A percentile compares a stretch with the other conserved stretches of the same genome.
Conservation (phyloP, 306 rosid species). For the Fragaria vesca region DNA sequence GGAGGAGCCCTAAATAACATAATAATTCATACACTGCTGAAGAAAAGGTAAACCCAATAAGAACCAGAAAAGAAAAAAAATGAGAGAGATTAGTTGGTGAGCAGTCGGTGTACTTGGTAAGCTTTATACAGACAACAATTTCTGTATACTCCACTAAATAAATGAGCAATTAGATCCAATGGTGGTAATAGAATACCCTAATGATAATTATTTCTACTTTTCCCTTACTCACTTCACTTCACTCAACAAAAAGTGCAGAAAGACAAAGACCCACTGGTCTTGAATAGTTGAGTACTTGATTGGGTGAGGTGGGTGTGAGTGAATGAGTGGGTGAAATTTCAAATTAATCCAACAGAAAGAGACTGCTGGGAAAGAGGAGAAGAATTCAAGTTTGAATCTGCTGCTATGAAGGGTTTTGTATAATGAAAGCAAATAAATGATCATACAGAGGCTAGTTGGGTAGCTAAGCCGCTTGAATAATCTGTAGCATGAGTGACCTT, state of each 20-base stretch:
- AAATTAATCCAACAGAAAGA: conserved; percentile 32
- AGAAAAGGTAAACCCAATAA: conserved; percentile 9
- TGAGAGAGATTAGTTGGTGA: conserved; percentile 43
- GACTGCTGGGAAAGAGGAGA: conserved; percentile 7
- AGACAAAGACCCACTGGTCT: conserved; percentile 30
- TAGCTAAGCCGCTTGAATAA: conserved; percentile 8
- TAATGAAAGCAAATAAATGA: conserved; percentile 32
- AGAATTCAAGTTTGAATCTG: conserved; percentile 11
- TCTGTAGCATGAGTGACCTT: conserved; percentile 2
- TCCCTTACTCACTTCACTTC: conserved; percentile 25
- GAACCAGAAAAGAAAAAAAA: conserved; percentile 15
- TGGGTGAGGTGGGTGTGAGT: conserved; percentile 12
- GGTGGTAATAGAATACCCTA: conserved; percentile 17
- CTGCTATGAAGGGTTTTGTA: conserved; percentile 31
- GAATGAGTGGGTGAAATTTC: conserved; percentile 32
- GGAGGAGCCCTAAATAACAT: not conserved
- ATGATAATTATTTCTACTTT: conserved; percentile 36
- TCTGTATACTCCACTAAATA: conserved; percentile 47
- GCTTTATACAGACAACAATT: conserved; percentile 61
- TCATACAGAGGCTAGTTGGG: not conserved
- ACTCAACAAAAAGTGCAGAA: conserved; percentile 25
- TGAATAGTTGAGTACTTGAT: conserved; percentile 17
- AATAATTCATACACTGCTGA: conserved; percentile 7
- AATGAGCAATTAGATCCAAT: conserved; percentile 34
- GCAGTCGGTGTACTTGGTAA: conserved; percentile 45